A percentile compares a stretch with the other conserved stretches of the same genome.
Conservation (phyloP, 192 early-diverging fungal species). For the Podila clonocystis region DNA sequence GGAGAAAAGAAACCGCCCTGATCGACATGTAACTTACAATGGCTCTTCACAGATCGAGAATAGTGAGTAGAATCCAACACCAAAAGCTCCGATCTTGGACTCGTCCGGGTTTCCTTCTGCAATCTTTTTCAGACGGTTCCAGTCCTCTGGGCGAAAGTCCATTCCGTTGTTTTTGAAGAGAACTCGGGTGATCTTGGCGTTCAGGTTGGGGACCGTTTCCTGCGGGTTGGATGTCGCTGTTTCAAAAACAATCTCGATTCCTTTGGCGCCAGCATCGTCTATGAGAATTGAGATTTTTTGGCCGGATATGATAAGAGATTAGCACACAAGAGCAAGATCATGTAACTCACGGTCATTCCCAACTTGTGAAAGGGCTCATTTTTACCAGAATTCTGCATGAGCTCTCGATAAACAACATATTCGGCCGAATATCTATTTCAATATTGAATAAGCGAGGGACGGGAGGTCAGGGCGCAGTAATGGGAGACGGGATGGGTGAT, state of each 20-base stretch:
- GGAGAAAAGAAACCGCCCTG: neutral
- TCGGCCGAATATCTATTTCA: slow-evolving; percentile 78
- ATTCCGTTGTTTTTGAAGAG: slow-evolving; percentile 88
- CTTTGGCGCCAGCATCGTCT: slow-evolving; percentile 79
- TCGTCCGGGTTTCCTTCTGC: slow-evolving; percentile 94
- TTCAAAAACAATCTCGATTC: slow-evolving; percentile 68
- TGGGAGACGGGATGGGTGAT: neutral
- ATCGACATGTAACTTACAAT: slow-evolving; percentile 62
- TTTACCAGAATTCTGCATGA: slow-evolving; percentile 72
- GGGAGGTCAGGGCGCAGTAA: neutral
- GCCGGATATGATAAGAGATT: no score
- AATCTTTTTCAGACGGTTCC: slow-evolving; percentile 83
- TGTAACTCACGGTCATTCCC: no score
- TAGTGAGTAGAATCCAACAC: slow-evolving; percentile 71
- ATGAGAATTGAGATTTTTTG: neutral
- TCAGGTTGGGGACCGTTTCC: slow-evolving; percentile 51
- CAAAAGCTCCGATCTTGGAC: slow-evolving; percentile 51
- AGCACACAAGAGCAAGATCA: no score
- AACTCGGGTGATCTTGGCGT: slow-evolving; percentile 57
- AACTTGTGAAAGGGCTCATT: no score
- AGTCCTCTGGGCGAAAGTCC: slow-evolving; percentile 83
- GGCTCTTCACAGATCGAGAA: slow-evolving; percentile 93
- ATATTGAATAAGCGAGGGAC: neutral
- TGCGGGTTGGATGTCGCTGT: slow-evolving; percentile 50
- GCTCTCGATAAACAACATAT: slow-evolving; percentile 86